Conservation (phyloP, 768 basidiomycete genomes). For the Pleurotus giganteus region DNA sequence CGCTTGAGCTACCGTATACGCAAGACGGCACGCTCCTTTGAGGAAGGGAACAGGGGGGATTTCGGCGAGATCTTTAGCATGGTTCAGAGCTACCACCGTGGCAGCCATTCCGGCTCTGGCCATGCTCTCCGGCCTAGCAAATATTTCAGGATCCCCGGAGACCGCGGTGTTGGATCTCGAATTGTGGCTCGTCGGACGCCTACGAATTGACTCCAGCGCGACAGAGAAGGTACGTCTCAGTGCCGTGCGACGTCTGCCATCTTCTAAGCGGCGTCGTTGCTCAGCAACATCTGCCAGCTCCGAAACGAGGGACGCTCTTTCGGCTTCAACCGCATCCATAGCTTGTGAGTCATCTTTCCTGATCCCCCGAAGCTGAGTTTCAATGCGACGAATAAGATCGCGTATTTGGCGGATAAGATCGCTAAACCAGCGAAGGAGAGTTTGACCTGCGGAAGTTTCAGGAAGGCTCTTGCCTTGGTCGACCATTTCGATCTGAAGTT, state of each 20-base stretch:
- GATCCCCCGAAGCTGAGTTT: constrained; percentile 1
- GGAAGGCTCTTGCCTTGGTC: constrained; percentile 3
- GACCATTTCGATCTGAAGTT: constrained; percentile 5
- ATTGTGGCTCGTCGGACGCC: neutral
- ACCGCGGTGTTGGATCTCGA: neutral
- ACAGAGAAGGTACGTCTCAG: neutral
- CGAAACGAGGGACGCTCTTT: neutral
- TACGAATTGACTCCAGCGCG: neutral
- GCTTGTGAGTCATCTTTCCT: neutral
- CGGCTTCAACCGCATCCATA: neutral
- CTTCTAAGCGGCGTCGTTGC: neutral
- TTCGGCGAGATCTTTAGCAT: constrained; percentile 2
- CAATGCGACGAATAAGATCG: constrained; percentile 6
- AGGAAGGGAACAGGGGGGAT: constrained; percentile 6
- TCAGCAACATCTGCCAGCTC: neutral
- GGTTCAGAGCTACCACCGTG: neutral
- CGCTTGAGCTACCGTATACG: constrained; percentile 6
- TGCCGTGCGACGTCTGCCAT: neutral
- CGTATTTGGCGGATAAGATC: constrained; percentile 5
- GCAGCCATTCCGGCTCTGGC: neutral
- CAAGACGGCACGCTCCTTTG: constrained; percentile 3
- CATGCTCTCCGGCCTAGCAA: neutral
- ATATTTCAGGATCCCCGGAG: neutral
- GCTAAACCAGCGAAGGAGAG: constrained; percentile 2
- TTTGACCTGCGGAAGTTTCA: constrained; percentile 1